These are phyloP conservation scores for Aspergillus indologenus DNA, from an alignment of 495 filamentous ascomycete species.

Conservation along the genomic window DNA sequence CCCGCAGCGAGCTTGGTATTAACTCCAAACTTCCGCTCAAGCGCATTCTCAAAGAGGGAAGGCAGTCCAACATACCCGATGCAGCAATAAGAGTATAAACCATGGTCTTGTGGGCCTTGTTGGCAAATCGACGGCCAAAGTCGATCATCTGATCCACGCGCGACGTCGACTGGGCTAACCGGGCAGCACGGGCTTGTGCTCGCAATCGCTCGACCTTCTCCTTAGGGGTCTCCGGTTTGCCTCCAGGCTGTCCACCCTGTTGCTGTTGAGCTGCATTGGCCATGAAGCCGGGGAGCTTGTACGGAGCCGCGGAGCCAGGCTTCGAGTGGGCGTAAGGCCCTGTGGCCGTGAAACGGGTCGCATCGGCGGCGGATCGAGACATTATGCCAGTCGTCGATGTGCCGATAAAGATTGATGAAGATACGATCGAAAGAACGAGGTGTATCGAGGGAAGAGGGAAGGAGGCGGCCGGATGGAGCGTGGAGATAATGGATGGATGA, in stretches of 20 bases:
- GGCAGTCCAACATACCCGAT: constrained; percentile 59
- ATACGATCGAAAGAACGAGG: background rate
- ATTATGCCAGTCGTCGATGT: constrained; percentile 35
- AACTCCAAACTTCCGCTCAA: background rate
- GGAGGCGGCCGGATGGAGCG: background rate
- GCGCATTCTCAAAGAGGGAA: background rate
- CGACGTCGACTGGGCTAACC: constrained; percentile 57
- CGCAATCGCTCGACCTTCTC: constrained; percentile 86
- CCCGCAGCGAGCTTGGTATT: background rate
- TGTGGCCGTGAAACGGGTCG: constrained; percentile 92
- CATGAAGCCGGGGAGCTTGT: constrained; percentile 38
- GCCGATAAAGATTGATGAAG: background rate
- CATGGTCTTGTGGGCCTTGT: constrained; percentile 76
- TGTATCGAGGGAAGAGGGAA: background rate
- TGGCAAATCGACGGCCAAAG: constrained; percentile 68
- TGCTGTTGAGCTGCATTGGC: constrained; percentile 19
- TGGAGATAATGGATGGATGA: background rate
- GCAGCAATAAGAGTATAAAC: constrained; percentile 72
- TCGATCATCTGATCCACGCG: constrained; percentile 68
- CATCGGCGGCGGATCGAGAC: constrained; percentile 86
- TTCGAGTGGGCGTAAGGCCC: constrained; percentile 82
- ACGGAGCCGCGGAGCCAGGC: constrained; percentile 35
- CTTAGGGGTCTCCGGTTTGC: constrained; percentile 69
- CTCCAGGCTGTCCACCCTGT: constrained; percentile 27
- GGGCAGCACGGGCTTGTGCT: constrained; percentile 69